Percentiles rank a stretch among this genome's conserved stretches.
phyloP scores from a whole-genome alignment of 805 yeast species.

The Myxozyma mucilagina region DNA sequence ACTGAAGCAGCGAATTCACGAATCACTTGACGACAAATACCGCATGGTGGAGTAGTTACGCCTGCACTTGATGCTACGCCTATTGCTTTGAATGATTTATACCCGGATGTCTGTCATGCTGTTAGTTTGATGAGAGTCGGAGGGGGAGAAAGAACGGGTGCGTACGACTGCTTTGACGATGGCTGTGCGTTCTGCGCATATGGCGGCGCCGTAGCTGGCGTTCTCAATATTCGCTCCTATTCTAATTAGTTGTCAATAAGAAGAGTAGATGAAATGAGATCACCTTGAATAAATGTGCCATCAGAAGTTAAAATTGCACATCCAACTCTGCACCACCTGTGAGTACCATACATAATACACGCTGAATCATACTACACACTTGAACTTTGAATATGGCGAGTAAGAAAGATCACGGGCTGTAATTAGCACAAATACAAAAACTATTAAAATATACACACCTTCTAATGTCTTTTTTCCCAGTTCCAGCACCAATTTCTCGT shows the following conservation, averaged over 20 bases:
- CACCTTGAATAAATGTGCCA: conserved; percentile 46
- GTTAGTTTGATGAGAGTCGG: too few relatives aligned
- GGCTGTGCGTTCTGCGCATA: conserved; percentile 77
- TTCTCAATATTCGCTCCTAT: conserved; percentile 90
- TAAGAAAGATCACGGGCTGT: conserved; percentile 56
- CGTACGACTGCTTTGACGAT: conserved; percentile 54
- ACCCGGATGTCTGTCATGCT: conserved; percentile 36
- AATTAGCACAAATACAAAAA: neutral
- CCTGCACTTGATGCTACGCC: conserved; percentile 66
- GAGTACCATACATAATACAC: neutral
- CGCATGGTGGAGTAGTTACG: conserved; percentile 79
- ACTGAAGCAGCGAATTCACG: conserved; percentile 69
- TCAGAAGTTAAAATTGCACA: conserved; percentile 61
- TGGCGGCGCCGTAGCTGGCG: conserved; percentile 80
- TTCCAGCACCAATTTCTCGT: conserved; percentile 1
- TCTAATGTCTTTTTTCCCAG: conserved; percentile 19
- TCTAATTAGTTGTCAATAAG: neutral
- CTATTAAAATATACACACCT: conserved; percentile 1
- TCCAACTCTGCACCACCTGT: conserved; percentile 58
- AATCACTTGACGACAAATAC: conserved; percentile 87
- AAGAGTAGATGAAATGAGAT: neutral
- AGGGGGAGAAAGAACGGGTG: neutral
- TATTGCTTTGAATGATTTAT: conserved; percentile 52
- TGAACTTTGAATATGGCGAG: conserved; percentile 72
- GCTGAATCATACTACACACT: neutral